Conservation (phyloP, 768 basidiomycete species). For the Tricholoma furcatifolium region DNA sequence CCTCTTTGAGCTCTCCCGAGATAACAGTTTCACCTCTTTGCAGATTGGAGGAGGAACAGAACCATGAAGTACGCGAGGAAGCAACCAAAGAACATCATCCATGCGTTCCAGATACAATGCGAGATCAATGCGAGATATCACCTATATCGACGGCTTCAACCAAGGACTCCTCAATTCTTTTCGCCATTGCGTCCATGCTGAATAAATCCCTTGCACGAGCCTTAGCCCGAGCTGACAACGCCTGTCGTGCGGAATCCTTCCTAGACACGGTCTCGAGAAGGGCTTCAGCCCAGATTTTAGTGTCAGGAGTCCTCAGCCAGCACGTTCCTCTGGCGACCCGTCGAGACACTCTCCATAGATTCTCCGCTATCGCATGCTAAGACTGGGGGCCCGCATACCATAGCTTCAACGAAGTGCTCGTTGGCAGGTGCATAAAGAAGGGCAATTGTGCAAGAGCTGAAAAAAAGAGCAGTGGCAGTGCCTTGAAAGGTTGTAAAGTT, state of each 20-base stretch:
- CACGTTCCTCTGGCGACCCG: slow-evolving; percentile 41
- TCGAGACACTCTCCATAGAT: slow-evolving; percentile 81
- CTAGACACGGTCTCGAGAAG: slow-evolving; percentile 58
- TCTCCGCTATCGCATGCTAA: slow-evolving; percentile 87
- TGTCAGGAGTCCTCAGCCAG: slow-evolving; percentile 68
- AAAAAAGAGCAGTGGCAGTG: slow-evolving; percentile 77
- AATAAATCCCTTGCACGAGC: slow-evolving; percentile 65
- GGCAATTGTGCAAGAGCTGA: slow-evolving; percentile 59
- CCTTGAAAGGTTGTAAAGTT: slow-evolving; percentile 89
- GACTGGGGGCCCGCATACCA: slow-evolving; percentile 89
- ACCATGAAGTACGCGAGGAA: slow-evolving; percentile 28
- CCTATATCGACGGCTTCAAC: slow-evolving; percentile 59
- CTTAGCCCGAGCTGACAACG: slow-evolving; percentile 55
- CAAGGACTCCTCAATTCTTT: slow-evolving; percentile 54
- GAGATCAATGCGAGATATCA: no score
- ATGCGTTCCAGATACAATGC: slow-evolving; percentile 13
- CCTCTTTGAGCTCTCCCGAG: slow-evolving; percentile 14
- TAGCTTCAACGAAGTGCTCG: slow-evolving; percentile 96
- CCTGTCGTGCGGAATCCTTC: slow-evolving; percentile 36
- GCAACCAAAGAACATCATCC: slow-evolving; percentile 30
- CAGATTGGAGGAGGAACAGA: slow-evolving; percentile 16
- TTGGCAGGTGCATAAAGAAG: slow-evolving; percentile 92
- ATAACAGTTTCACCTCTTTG: slow-evolving; percentile 21
- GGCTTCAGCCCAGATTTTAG: slow-evolving; percentile 69
- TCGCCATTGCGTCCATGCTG: slow-evolving; percentile 74